phyloP scores from a whole-genome alignment of 2,329 filamentous ascomycete genomes.

The Trichoderma citrinoviride region DNA sequence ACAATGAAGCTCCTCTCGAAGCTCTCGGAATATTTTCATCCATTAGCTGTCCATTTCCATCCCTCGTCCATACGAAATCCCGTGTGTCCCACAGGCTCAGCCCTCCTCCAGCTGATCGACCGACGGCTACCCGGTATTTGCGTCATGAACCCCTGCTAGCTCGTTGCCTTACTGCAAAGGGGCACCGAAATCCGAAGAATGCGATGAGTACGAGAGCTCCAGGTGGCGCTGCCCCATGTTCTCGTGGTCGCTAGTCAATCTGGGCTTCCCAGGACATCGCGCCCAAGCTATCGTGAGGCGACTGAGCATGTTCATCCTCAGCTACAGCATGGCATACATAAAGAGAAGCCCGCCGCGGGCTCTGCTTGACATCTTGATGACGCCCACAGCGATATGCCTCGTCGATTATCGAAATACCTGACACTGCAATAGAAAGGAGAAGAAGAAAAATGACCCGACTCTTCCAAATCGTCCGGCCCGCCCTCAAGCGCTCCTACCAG shows the following conservation, averaged over 20 bases:
- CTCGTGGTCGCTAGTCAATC: background rate
- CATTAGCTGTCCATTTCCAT: background rate
- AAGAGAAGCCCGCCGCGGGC: background rate
- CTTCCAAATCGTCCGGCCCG: conserved; percentile 1
- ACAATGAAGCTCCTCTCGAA: background rate
- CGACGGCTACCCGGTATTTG: background rate
- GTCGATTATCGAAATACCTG: background rate
- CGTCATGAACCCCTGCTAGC: background rate
- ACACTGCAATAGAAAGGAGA: background rate
- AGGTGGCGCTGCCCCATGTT: background rate
- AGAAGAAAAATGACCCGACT: background rate
- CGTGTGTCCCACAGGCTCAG: background rate
- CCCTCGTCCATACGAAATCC: background rate
- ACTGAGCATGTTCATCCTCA: background rate
- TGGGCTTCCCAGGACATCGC: background rate
- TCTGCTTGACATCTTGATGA: background rate
- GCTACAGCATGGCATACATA: conserved; percentile 1
- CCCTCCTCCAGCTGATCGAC: background rate
- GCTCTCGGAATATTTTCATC: background rate
- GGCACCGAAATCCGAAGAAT: conserved; percentile 12
- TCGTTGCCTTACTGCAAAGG: background rate
- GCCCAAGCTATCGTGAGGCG: background rate
- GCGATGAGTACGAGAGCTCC: conserved; percentile 17
- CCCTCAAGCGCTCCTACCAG: conserved; percentile 14
- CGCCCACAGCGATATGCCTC: background rate